phyloP scores from a whole-genome alignment of 345 rosid species.

The Ricinus communis region DNA sequence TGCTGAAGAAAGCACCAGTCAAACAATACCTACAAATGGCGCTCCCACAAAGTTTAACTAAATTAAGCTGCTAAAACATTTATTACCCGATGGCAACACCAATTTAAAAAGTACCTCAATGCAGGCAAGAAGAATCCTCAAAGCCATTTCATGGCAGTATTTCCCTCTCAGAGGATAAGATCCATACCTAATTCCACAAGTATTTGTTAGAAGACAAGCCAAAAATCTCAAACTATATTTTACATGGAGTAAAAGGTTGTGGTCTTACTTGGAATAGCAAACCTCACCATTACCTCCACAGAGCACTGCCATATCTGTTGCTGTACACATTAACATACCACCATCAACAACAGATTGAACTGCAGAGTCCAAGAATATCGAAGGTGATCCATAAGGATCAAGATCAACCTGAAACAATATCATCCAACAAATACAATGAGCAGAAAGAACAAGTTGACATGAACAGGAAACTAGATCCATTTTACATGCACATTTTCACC shows the following conservation, averaged over 20 bases:
- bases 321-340: slow-evolving; percentile 96
- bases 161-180: slow-evolving; percentile 94
- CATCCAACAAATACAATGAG: slow-evolving; percentile 14
- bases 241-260: slow-evolving; percentile 14
- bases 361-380: slow-evolving; percentile 93
- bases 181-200: slow-evolving; percentile 63
- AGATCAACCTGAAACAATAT: slow-evolving; percentile 82
- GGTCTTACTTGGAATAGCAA: slow-evolving; percentile 98
- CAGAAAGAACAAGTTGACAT: background rate
- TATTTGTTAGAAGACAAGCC: slow-evolving; percentile 21
- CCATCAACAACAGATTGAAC: slow-evolving; percentile 95
- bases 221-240: slow-evolving; percentile 13
- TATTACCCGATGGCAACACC: background rate
- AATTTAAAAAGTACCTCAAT: slow-evolving; percentile 64
- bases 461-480: background rate
- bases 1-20: background rate
- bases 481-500: background rate
- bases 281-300: slow-evolving; percentile 99
- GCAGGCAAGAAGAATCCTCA: slow-evolving; percentile 92
- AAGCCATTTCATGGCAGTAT: slow-evolving; percentile 98
- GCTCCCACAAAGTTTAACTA: background rate
- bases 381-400: slow-evolving; percentile 98
- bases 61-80: background rate
- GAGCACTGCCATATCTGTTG: slow-evolving; percentile 98
- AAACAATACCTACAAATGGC: background rate